A percentile compares a stretch with the other conserved stretches of the same genome.
Evolutionary conservation across 2,329 filamentous ascomycete species (phyloP).

Genomic region (Chaetomiaceae sp.): DNA sequence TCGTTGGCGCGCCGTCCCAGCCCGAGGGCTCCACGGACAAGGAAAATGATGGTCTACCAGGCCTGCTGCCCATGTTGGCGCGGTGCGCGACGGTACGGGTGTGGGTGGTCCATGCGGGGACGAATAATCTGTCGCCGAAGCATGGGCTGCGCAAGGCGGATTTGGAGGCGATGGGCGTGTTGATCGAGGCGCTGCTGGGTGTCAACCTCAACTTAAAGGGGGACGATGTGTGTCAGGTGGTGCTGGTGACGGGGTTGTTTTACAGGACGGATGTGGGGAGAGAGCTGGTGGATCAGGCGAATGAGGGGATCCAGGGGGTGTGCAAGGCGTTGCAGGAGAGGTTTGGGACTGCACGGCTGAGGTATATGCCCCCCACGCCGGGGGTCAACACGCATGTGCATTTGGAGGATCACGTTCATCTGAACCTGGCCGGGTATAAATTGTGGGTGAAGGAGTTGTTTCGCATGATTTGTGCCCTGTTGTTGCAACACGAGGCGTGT

Average conservation of each 20-base stretch:
- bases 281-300: slow-evolving; percentile 9
- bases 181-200: slow-evolving; percentile 12
- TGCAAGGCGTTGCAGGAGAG: neutral
- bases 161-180: slow-evolving; percentile 2
- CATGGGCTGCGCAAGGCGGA: slow-evolving; percentile 16
- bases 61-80: slow-evolving; percentile 7
- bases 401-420: slow-evolving; percentile 23
- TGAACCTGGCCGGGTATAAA: slow-evolving; percentile 21
- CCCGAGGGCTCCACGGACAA: neutral
- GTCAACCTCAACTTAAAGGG: neutral
- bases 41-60: neutral
- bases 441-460: slow-evolving; percentile 15
- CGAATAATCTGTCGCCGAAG: slow-evolving; percentile 22
- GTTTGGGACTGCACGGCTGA: neutral
- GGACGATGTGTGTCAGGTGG: neutral
- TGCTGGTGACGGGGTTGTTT: slow-evolving; percentile 22
- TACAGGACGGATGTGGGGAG: slow-evolving; percentile 13
- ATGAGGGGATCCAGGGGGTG: neutral
- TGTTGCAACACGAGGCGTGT: too few species aligned
- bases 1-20: slow-evolving; percentile 8
- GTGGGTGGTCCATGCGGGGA: slow-evolving; percentile 24
- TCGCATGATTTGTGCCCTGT: too few species aligned
- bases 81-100: slow-evolving; percentile 11
- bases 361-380: neutral
- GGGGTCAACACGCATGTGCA: slow-evolving; percentile 6